Base-by-base conservation (phyloP, 257 asterid species). In the Verbena officinalis region DNA sequence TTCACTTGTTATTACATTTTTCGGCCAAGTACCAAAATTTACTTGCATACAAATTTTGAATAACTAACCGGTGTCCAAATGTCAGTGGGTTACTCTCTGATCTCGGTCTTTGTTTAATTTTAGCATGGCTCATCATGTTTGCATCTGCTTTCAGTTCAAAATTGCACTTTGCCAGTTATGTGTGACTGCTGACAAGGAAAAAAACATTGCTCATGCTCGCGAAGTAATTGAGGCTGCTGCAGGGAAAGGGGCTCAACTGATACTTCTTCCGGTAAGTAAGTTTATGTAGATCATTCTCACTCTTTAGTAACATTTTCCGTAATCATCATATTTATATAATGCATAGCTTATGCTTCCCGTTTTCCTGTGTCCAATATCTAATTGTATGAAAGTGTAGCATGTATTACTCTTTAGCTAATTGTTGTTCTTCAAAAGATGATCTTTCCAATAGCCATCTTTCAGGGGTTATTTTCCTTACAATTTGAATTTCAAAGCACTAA, bases 131-230 rank as follows among this genome's bases (percentile, higher is more conserved):
- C 19, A 42, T 36, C 11, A 34, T 22, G 62, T 31, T 44, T 60
- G 44, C 21, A 54, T 71, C 40, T 72, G 42, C 15, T 79, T 79
- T 69, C 89, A 90, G 97, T 90, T 87, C 82, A 87, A 90, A 67
- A 84, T 90, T 39, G 94, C 90, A 44, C 95, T 90, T 55, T 90
- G 97, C 77, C 97, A 87, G 77, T 79, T 90, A 69, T 78, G 74
- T 1, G 97, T 90, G 39, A 81, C 83, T 30, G 69, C 72, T 17
- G 85, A 90, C 75, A 87, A 90, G 81, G 91, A 77, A 43, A 74
- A 70, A 55, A 87, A 87, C 74, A 85, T 87, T 59, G 85, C 77
- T 57, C 85, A 77, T 77, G 94, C 91, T 69, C 85, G 87, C 49
- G 55, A 72, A 62, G 84, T 83, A 23, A 87, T 87, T 36, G 79